phyloP scores from a whole-genome alignment of 805 yeast species.

The Suhomyces faveliae region DNA sequence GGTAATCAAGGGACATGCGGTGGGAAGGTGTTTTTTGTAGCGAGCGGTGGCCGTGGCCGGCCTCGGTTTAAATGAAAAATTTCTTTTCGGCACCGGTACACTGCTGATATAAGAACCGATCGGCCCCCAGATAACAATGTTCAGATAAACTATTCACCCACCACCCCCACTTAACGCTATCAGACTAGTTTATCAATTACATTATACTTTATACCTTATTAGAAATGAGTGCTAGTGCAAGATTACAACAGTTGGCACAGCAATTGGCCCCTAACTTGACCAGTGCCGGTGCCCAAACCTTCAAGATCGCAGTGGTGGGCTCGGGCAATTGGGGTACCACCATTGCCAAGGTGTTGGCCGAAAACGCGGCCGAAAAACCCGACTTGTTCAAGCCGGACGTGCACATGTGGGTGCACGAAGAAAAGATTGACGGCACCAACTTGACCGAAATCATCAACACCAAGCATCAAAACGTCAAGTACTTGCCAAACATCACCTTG shows the following conservation, averaged over 20 bases:
- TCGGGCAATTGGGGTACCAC: constrained; percentile 52
- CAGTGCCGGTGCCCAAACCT: constrained; percentile 18
- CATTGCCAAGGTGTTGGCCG: constrained; percentile 45
- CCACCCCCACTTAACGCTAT: too few species aligned
- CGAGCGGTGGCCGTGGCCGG: neutral
- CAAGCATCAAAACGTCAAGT: constrained; percentile 44
- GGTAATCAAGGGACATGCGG: too few species aligned
- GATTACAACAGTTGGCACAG: constrained; percentile 31
- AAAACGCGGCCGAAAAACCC: constrained; percentile 40
- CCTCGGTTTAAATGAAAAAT: neutral
- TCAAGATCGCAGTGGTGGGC: constrained; percentile 43
- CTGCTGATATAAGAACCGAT: neutral
- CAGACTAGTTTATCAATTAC: too few species aligned
- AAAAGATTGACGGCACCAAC: constrained; percentile 38
- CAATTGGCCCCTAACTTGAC: constrained; percentile 22
- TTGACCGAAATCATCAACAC: constrained; percentile 45
- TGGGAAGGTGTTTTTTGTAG: too few species aligned
- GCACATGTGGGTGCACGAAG: constrained; percentile 48
- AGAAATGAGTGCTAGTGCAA: constrained; percentile 19
- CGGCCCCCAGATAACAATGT: too few species aligned
- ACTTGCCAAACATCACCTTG: constrained; percentile 42
- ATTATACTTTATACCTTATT: too few species aligned
- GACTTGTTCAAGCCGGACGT: constrained; percentile 37
- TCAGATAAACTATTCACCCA: too few species aligned
- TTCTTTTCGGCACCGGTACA: neutral